A percentile compares a stretch with the other conserved stretches of the same genome.
These are phyloP conservation scores for Spathaspora sp. DNA, from an alignment of 805 yeast genomes.

Conservation along the genomic window DNA sequence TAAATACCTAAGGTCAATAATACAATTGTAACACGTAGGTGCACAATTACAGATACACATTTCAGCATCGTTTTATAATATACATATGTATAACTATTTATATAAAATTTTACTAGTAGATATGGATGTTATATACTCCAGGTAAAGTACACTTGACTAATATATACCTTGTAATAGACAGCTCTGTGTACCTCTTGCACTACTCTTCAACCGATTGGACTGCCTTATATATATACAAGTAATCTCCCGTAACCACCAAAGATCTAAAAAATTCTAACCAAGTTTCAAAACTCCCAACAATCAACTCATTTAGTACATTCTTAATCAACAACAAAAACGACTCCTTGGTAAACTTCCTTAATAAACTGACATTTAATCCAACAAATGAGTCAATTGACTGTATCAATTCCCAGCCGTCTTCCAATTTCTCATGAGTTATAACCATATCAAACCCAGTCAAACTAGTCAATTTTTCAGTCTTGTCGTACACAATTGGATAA, in stretches of 20 bases:
- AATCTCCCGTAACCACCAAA: conserved; percentile 17
- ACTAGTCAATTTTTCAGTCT: conserved; percentile 52
- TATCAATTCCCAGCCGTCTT: conserved; percentile 20
- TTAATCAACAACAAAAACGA: conserved; percentile 3
- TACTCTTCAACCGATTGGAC: neutral
- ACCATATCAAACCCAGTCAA: conserved; percentile 21
- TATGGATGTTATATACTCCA: too few relatives aligned
- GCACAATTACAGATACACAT: too few relatives aligned
- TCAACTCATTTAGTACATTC: conserved; percentile 10
- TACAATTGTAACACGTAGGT: too few relatives aligned
- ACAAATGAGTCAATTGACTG: conserved; percentile 19
- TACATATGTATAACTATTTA: too few relatives aligned
- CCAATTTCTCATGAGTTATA: conserved; percentile 20
- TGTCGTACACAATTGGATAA: conserved; percentile 54
- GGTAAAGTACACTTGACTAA: neutral
- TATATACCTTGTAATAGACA: too few relatives aligned
- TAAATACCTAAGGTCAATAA: too few relatives aligned
- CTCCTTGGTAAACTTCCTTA: conserved; percentile 8
- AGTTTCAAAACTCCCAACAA: conserved; percentile 5
- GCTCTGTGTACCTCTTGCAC: too few relatives aligned
- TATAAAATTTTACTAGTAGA: too few relatives aligned
- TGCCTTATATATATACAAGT: conserved; percentile 28
- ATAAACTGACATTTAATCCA: conserved; percentile 15
- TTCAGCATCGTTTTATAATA: too few relatives aligned
- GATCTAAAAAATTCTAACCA: conserved; percentile 14